Evolutionary conservation across 768 basidiomycete genomes (phyloP), one percentile per base, ranked within the genome.

Genomic region (Kwoniella mangroviensis): DNA sequence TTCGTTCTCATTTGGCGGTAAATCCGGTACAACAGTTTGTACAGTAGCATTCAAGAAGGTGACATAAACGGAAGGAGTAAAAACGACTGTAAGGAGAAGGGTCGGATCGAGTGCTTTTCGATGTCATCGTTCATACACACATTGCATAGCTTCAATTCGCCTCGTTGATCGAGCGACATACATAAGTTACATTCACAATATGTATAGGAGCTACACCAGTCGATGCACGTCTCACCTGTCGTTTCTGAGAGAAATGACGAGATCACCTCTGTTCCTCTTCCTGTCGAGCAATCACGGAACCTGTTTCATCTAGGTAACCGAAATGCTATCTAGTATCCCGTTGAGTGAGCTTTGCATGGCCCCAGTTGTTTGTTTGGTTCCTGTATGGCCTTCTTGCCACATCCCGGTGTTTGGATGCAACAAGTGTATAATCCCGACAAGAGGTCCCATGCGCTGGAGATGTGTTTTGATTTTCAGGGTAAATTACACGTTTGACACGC

Each of bases 1-100:
- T n/a, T 79, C 80, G 13, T 84, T 81, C 73, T 70, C 78, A 19
- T 84, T 84, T 61, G 84, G 84, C 12, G 84, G 84, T 7, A 79
- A 77, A 57, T 69, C 77, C 10, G 84, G 84, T 0, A 80, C 78
- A 2, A 79, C 73, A 26, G 79, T 81, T 22, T 81, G 81, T 65
- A 83, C 82, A 13, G 82, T 83, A 11, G 82, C 82, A 2, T 81
- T 83, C 72, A 63, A 76, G 45, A 82, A 80, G 66, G 68, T 73
- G 12, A n/a, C n/a, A 15, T 13, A 26, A 34, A 34, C 34, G 34
- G 34, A 4, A 34, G 6, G 6, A 34, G 34, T 34, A 7, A 34
- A 34, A 34, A 34, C 34, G 34, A 34, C 34, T 34, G 34, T 7
- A 34, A 34, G 34, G 34, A 34, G 34, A 34, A 34, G 9, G 45